Evolutionary conservation across 1,139 yeast species (phyloP).

Genomic region (Debaryomyces nepalensis): DNA sequence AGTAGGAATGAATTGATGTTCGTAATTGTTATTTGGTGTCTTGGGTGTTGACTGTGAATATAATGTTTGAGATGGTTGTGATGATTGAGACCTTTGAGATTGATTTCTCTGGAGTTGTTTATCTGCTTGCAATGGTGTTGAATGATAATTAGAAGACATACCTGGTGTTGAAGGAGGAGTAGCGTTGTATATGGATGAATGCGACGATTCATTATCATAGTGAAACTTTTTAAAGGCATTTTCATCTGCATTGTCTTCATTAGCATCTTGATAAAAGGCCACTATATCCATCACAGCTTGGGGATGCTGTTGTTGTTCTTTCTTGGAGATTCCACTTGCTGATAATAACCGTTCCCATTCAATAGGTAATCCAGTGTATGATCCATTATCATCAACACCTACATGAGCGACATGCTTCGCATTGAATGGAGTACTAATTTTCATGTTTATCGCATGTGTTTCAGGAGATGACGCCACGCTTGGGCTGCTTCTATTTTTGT

Average conservation of each 20-base stretch:
- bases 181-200: conserved; percentile 27
- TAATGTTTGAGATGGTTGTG: conserved; percentile 25
- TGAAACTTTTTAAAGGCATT: conserved; percentile 77
- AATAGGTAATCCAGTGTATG: conserved; percentile 86
- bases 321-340: conserved; percentile 83
- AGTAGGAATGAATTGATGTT: conserved; percentile 61
- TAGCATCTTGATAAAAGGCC: conserved; percentile 76
- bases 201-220: conserved; percentile 30
- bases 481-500: conserved; percentile 29
- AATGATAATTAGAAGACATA: conserved; percentile 27
- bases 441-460: conserved; percentile 48
- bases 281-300: conserved; percentile 94
- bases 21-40: conserved; percentile 30
- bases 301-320: conserved; percentile 88
- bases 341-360: conserved; percentile 88
- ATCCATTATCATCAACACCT: conserved; percentile 86
- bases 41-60: conserved; percentile 13
- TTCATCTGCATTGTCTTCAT: conserved; percentile 66
- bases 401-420: conserved; percentile 93
- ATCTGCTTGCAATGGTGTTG: conserved; percentile 16
- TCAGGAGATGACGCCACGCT: conserved; percentile 22
- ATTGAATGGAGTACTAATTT: conserved; percentile 87
- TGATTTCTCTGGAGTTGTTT: conserved; percentile 14
- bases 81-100: conserved; percentile 21
- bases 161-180: conserved; percentile 31